A percentile compares a stretch with the other conserved stretches of the same genome.
phyloP scores from a whole-genome alignment of 441 rosid genomes.

The Daphne laureola region DNA sequence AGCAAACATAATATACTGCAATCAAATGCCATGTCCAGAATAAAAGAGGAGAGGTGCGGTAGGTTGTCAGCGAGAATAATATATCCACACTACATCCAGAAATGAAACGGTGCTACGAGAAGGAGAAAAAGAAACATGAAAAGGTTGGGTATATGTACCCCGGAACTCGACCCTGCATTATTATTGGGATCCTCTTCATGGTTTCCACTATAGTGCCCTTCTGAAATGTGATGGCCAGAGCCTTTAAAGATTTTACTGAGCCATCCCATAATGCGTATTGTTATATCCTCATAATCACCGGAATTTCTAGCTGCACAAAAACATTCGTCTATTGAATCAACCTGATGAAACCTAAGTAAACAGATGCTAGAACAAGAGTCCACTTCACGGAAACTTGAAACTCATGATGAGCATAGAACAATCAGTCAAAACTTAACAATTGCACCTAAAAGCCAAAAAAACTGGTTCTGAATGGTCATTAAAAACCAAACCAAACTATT shows the following conservation, averaged over 20 bases:
- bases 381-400: too few relatives aligned
- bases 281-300: slow-evolving; percentile 44
- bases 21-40: too few relatives aligned
- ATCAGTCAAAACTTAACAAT: too few relatives aligned
- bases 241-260: slow-evolving; percentile 82
- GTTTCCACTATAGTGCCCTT: slow-evolving; percentile 42
- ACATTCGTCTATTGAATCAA: slow-evolving; percentile 7
- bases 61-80: too few relatives aligned
- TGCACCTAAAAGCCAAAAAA: slow-evolving; percentile 9
- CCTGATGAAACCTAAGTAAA: slow-evolving; percentile 6
- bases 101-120: background rate
- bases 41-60: too few relatives aligned
- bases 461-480: slow-evolving; percentile 1
- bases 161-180: slow-evolving; percentile 54
- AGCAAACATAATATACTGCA: too few relatives aligned
- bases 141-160: slow-evolving; percentile 33
- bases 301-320: slow-evolving; percentile 34
- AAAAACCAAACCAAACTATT: background rate
- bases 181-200: slow-evolving; percentile 35
- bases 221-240: slow-evolving; percentile 42
- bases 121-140: slow-evolving; percentile 3
- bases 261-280: slow-evolving; percentile 63
- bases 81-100: too few relatives aligned
- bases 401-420: too few relatives aligned
- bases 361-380: too few relatives aligned